Base-by-base conservation (phyloP, 768 basidiomycete genomes). In the Panaeolus cyanescens region DNA sequence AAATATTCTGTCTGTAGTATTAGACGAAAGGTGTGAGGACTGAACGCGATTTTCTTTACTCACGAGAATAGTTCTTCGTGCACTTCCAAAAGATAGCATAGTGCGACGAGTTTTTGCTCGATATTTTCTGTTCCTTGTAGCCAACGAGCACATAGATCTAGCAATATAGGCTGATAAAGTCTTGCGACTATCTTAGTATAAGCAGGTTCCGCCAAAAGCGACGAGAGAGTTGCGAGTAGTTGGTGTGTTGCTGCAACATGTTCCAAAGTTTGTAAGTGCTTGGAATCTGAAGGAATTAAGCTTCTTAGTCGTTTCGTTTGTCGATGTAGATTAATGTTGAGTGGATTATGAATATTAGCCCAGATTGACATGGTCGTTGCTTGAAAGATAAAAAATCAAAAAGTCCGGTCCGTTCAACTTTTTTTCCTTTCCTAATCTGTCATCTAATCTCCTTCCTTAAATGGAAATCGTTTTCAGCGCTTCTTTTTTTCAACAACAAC, bases 121-220 rank as follows among this genome's bases (percentile, higher is more conserved):
- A 85, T 81, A 22, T 79, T 74, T 32, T 81, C 69, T 61, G 81
- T 73, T 34, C 79, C 67, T 19, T 79, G 75, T 39, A 96, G 70
- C 94, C 93, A 97, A 67, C 91, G 75, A 3, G 91, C 91, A 67
- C 88, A 89, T 25, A 99, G 75, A 72, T 96, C 92, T 28, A 90
- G 67, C 36, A 94, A 72, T 56, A 98, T 74, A 3, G 96, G 95
- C 62, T 90, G 78, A 75, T 91, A 98, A 10, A 83, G 64, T 5
- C 76, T 78, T 19, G 90, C 85, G 61, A 98, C 79, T 12, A 77
- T 67, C 31, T 82, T 67, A 0, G 93, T 93, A 40, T 89, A 80
- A 10, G 85, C 80, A 8, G 91, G 88, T 17, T 79, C 70, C 0
- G 84, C 76, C 13, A 95, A 79, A 7, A 91, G 74, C 31, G 75